Conservation (phyloP, 768 basidiomycete species). For the Lentinula lateritia region DNA sequence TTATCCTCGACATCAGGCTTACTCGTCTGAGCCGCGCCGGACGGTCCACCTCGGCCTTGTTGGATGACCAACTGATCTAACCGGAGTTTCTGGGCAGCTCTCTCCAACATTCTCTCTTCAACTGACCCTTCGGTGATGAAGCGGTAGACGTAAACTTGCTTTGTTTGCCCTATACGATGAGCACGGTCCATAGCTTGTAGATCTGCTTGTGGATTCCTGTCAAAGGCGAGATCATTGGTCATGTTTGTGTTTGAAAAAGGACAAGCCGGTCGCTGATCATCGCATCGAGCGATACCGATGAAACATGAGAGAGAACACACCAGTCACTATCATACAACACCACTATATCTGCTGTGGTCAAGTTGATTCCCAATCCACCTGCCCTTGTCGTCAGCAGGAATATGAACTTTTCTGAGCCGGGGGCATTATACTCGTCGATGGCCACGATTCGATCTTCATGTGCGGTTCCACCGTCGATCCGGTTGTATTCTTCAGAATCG, state of each 20-base stretch:
- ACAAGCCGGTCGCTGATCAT: background rate
- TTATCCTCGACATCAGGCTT: background rate
- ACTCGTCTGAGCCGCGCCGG: constrained; percentile 59
- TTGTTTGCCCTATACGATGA: constrained; percentile 94
- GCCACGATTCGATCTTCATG: constrained; percentile 94
- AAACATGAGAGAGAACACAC: constrained; percentile 30
- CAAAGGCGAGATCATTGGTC: background rate
- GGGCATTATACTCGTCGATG: constrained; percentile 97
- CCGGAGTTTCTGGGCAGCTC: constrained; percentile 92
- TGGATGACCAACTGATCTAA: constrained; percentile 97
- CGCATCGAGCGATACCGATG: background rate
- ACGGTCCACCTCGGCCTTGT: constrained; percentile 74
- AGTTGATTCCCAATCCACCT: constrained; percentile 94
- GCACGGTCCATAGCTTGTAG: constrained; percentile 98
- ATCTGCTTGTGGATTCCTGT: constrained; percentile 97
- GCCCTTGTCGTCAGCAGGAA: constrained; percentile 96
- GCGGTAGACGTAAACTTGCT: constrained; percentile 96
- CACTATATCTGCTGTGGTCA: constrained; percentile 93
- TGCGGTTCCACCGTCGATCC: constrained; percentile 92
- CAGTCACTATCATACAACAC: constrained; percentile 97
- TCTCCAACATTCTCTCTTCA: constrained; percentile 91
- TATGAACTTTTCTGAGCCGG: constrained; percentile 91
- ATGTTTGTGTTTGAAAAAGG: background rate
- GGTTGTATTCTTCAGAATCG: constrained; percentile 77
- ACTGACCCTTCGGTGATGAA: constrained; percentile 95